Evolutionary conservation across 2,329 filamentous ascomycete species (phyloP), one percentile per base, ranked within the genome.

Genomic region (Rutstroemia sp.): DNA sequence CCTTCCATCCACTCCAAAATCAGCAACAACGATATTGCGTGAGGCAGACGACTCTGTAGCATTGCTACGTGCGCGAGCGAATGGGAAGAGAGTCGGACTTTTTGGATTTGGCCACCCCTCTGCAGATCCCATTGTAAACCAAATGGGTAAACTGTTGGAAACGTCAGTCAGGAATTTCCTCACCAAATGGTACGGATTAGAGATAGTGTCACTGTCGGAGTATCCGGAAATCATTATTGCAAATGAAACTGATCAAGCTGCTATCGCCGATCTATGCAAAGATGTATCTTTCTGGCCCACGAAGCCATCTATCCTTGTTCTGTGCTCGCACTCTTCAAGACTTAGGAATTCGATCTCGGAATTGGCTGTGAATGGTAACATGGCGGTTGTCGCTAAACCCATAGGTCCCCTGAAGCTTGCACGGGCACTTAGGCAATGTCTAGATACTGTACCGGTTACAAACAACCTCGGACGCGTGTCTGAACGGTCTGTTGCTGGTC

Each of bases 391-490:
- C 19, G 65, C 63, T 1, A 70, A 68, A 49, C 67, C 68, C 9
- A 61, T 69, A 17, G 68, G 67, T 0, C 68, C 68, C 3, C 49
- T 68, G 12, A 70, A 70, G 53, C 61, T 69, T 10, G 67, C 66
- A 34, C 63, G 64, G 56, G 67, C 67, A 2, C 60, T 70, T 14
- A 58, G 58, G 5, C 62, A 65, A 50, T 65, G 63, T 38, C 46
- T 69, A 8, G 60, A 64, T 34, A 62, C 61, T 21, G 48, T 58
- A 17, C 49, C 58, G 9, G 45, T 41, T 21, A 14, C 39, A 30
- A 19, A 17, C 7, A 21, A 47, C 38, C 30, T 8, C 3, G 45
- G 25, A 12, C 9, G 19, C 2, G 67, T 65, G 7, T 65, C 64
- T 1, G 58, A 57, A 39, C 2, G 16, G 12, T 37, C 58, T 12